Percentiles rank a stretch among this genome's conserved stretches.
These are phyloP conservation scores for Microsporum audouinii DNA, from an alignment of 2,329 filamentous ascomycete genomes.

Conservation along the genomic window DNA sequence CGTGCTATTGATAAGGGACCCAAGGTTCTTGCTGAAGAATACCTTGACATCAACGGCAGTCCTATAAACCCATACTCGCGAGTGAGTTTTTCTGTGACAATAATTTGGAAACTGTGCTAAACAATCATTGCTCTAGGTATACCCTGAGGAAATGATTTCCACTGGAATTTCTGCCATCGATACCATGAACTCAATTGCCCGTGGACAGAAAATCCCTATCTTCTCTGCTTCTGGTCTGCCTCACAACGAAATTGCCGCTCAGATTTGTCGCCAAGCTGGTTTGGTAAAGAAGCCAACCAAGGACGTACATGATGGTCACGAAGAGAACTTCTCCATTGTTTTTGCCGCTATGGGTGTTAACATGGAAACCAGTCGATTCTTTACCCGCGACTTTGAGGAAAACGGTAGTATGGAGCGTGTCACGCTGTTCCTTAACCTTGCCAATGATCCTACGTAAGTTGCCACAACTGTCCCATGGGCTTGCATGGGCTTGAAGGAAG, in stretches of 20 bases:
- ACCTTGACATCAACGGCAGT: slow-evolving; percentile 96
- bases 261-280: slow-evolving; percentile 95
- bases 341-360: slow-evolving; percentile 99
- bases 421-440: slow-evolving; percentile 96
- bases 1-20: slow-evolving; percentile 98
- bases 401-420: slow-evolving; percentile 97
- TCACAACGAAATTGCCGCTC: slow-evolving; percentile 97
- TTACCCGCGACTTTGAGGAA: slow-evolving; percentile 97
- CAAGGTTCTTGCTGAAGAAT: slow-evolving; percentile 95
- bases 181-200: slow-evolving; percentile 95
- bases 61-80: slow-evolving; percentile 97
- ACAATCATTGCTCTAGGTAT: slow-evolving; percentile 50
- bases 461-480: neutral
- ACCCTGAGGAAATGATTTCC: slow-evolving; percentile 99
- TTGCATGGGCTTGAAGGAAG: neutral
- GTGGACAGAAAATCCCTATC: slow-evolving; percentile 98
- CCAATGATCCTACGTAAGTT: slow-evolving; percentile 89
- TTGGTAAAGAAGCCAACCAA: slow-evolving; percentile 88
- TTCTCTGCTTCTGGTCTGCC: slow-evolving; percentile 97
- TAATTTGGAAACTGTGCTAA: neutral
- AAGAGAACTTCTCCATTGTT: slow-evolving; percentile 99
- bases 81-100: slow-evolving; percentile 42
- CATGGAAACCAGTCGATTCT: slow-evolving; percentile 96
- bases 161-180: slow-evolving; percentile 99
- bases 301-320: slow-evolving; percentile 88